Conservation (phyloP, 345 rosid species). For the Nephelium lappaceum region DNA sequence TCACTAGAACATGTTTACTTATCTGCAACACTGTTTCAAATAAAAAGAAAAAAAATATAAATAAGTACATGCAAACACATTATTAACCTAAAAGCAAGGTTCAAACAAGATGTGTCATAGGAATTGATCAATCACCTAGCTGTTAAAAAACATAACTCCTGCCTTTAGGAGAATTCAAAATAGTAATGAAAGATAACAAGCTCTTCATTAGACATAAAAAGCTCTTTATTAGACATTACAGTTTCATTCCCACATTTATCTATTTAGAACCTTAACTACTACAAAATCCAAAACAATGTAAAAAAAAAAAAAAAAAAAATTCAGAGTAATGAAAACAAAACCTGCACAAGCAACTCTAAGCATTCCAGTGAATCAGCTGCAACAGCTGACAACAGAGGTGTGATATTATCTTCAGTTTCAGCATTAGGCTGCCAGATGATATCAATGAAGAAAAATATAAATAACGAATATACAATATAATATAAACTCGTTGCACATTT, state of each 20-base stretch:
- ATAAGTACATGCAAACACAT: too few species aligned
- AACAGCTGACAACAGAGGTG: slow-evolving; percentile 84
- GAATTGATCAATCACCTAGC: not conserved
- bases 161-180: not conserved
- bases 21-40: not conserved
- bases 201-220: not conserved
- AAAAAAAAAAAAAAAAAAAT: not conserved
- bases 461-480: not conserved
- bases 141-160: not conserved
- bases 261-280: not conserved
- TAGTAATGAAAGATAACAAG: not conserved
- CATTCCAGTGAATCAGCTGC: slow-evolving; percentile 88
- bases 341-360: slow-evolving; percentile 80
- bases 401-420: slow-evolving; percentile 81
- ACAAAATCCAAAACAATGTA: not conserved
- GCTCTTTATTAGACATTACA: too few species aligned
- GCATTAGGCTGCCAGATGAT: slow-evolving; percentile 75
- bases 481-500: not conserved
- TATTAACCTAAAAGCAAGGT: not conserved
- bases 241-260: not conserved
- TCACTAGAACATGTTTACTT: not conserved
- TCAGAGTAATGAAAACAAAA: slow-evolving; percentile 27
- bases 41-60: not conserved
- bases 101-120: not conserved
- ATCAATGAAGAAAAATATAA: not conserved